Percentiles rank a stretch among this genome's conserved stretches.
Conservation (phyloP, 148 eudicot species). For the Camellia sinensis region DNA sequence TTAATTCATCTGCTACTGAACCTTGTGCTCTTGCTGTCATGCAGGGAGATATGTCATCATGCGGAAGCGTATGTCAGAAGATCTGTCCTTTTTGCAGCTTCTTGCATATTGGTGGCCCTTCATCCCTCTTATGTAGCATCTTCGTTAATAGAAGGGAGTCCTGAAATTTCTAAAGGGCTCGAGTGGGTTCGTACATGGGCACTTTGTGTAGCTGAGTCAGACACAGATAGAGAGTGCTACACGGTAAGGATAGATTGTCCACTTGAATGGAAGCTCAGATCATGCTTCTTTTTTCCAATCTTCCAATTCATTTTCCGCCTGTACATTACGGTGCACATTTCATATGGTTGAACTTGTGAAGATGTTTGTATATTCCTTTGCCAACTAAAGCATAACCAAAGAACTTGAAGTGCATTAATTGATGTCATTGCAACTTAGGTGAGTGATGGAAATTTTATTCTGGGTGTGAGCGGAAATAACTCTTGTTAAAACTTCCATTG, state of each 20-base stretch:
- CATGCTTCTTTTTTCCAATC: background rate
- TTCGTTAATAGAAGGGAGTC: slow-evolving; percentile 64
- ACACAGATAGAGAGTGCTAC: slow-evolving; percentile 82
- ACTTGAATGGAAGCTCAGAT: background rate
- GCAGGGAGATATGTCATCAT: slow-evolving; percentile 78
- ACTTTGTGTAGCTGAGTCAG: slow-evolving; percentile 75
- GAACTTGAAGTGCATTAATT: background rate
- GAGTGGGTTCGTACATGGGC: slow-evolving; percentile 95
- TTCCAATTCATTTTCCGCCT: background rate
- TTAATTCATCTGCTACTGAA: background rate
- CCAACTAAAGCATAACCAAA: background rate
- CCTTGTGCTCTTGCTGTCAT: slow-evolving; percentile 16
- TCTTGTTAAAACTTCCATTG: background rate
- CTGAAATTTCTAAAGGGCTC: slow-evolving; percentile 70
- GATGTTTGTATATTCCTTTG: slow-evolving; percentile 1
- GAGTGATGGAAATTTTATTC: background rate
- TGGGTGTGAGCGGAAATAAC: background rate
- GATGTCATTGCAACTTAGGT: background rate
- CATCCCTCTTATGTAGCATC: slow-evolving; percentile 91
- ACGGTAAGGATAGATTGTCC: slow-evolving; percentile 44
- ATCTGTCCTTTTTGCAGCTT: slow-evolving; percentile 85
- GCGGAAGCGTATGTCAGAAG: slow-evolving; percentile 83
- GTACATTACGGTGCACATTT: background rate
- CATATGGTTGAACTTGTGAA: background rate
- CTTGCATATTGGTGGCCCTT: slow-evolving; percentile 72